These are phyloP conservation scores for Daldinia sp. DNA, from an alignment of 2,329 filamentous ascomycete genomes.

Conservation along the genomic window DNA sequence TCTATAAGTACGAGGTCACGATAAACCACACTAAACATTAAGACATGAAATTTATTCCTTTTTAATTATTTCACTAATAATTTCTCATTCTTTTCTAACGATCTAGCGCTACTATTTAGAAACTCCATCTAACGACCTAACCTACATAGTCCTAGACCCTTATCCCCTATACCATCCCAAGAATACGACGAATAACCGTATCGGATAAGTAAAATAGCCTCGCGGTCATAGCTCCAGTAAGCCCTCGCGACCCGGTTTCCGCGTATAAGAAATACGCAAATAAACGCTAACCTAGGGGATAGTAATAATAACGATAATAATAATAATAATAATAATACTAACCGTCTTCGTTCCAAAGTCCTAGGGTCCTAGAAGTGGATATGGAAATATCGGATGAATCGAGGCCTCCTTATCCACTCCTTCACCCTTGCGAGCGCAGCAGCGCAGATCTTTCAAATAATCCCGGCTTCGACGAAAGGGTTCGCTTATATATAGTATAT, in stretches of 20 bases:
- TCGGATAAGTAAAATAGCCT: not conserved
- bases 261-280: not conserved
- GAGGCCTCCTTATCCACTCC: slow-evolving; percentile 1
- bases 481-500: no score
- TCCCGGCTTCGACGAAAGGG: not conserved
- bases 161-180: not conserved
- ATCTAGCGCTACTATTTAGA: not conserved
- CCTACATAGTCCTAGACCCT: no score
- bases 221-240: not conserved
- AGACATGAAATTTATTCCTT: not conserved
- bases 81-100: not conserved
- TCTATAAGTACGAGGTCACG: not conserved
- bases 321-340: no score
- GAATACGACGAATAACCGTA: not conserved
- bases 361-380: not conserved
- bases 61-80: not conserved
- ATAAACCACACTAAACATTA: not conserved
- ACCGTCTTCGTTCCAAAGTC: not conserved
- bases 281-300: no score
- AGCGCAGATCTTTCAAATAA: not conserved
- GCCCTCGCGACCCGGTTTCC: not conserved
- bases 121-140: no score
- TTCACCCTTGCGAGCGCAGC: not conserved
- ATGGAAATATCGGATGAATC: not conserved
- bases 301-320: not conserved